Evolutionary conservation across 106 monocot species (phyloP).

Genomic region (Posidonia australis): DNA sequence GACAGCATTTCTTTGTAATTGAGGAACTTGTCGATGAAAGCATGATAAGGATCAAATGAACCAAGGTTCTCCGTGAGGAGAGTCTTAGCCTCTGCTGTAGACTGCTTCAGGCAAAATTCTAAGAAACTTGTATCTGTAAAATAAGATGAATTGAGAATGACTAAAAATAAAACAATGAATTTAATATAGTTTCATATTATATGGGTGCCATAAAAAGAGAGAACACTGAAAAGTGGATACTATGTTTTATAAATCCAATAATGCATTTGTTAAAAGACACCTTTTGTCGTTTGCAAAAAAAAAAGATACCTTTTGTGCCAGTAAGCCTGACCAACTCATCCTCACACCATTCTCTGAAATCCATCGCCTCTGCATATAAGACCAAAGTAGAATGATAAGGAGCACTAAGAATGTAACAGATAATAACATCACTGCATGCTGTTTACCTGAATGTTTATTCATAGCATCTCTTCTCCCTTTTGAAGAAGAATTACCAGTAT

Average conservation of each 20-base stretch:
- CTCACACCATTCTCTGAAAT: slow-evolving; percentile 92
- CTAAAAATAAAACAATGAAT: not conserved
- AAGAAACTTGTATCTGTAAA: slow-evolving; percentile 70
- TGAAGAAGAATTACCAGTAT: slow-evolving; percentile 18
- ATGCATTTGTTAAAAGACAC: slow-evolving; percentile 16
- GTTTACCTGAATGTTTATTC: slow-evolving; percentile 46
- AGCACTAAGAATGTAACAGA: not conserved
- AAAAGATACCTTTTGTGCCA: slow-evolving; percentile 57
- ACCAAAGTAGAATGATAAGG: not conserved
- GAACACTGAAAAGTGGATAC: no score
- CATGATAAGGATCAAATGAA: slow-evolving; percentile 49
- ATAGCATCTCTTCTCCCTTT: slow-evolving; percentile 40
- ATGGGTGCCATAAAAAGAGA: not conserved
- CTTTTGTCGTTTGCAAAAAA: slow-evolving; percentile 41
- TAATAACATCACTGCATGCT: not conserved
- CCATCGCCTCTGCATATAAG: slow-evolving; percentile 74
- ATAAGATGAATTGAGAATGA: not conserved
- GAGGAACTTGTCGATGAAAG: slow-evolving; percentile 87
- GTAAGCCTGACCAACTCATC: slow-evolving; percentile 65
- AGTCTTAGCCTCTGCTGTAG: slow-evolving; percentile 59
- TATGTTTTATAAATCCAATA: no score
- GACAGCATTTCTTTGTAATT: slow-evolving; percentile 84
- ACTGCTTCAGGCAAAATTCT: slow-evolving; percentile 79
- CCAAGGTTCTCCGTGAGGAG: slow-evolving; percentile 79
- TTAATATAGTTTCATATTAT: not conserved